Evolutionary conservation across 306 rosid species (phyloP), one percentile per base, ranked within the genome.

Genomic region (Arachis hypogaea): DNA sequence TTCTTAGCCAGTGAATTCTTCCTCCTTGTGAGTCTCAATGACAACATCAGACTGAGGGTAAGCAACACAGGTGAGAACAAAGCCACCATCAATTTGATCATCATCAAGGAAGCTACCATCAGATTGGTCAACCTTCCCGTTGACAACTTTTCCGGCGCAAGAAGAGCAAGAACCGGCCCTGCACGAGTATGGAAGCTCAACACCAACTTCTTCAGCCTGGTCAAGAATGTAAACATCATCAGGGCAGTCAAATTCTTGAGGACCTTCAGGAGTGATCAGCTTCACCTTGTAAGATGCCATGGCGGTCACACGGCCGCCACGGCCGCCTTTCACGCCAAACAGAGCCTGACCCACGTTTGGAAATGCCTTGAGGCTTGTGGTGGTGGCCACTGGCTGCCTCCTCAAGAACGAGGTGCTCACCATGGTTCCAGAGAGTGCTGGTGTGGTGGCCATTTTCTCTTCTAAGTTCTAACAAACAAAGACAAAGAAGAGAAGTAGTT

Each of bases 101-200:
- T 93, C 98, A 16, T 93, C 98, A 49, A 93, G 92, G 82, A 79
- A 93, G 89, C 87, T 89, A 2, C 80, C 83, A 76, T 91, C 96
- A 0, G 92, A 83, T 69, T 91, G 96, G 44, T 93, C 98, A 30
- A 91, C 49, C 0, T 0, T 0, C 7, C 97, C 98, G 0, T 4
- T 2, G 2, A 71, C 61, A 5, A 93, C 78, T 69, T 83, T 93
- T 0, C 91, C 98, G 7, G 88, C 91, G 18, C 98, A 93, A 0
- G 96, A 77, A 46, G 96, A 89, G 85, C 98, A 93, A 11, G 98
- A 82, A 1, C 98, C 98, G 7, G 98, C 96, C 22, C 98, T 78
- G 80, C 97, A 93, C 0, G 98, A 93, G 85, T 93, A 93, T 0
- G 97, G 98, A 33, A 91, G 87, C 5, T 93, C 98, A 9, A 86